Evolutionary conservation across 2,329 filamentous ascomycete genomes (phyloP), one percentile per base, ranked within the genome.

Genomic region (Nemania diffusa): DNA sequence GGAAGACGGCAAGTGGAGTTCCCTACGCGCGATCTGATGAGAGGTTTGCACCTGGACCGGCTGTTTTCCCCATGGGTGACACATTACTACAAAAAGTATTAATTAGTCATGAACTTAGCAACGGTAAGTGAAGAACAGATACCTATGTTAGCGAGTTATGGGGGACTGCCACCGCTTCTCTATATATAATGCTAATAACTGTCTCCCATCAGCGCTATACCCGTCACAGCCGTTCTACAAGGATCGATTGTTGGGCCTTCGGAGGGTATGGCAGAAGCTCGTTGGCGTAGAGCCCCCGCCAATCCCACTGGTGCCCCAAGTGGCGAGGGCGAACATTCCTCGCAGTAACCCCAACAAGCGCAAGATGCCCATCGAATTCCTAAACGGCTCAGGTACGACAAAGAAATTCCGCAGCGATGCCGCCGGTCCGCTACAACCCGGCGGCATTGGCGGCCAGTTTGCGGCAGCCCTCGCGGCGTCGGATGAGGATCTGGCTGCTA

Each of bases 11-110:
- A 44, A 50, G 22, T 2, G 1, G n/a, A 40, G 24, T 69, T 29
- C 76, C 75, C 0, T 66, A 72, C 20, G 61, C 29, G 3, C 69
- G 70, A 32, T 50, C 62, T 13, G 73, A 70, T 32, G 66, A 72
- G 7, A 67, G 64, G 27, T 77, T 73, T 55, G 68, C 74, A 2
- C 67, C 68, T 0, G 79, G 80, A 0, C 78, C 78, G 50, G 76
- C 77, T 8, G 32, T 74, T 9, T 82, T 78, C 66, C 75, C 75
- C 2, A 74, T 79, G 58, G 81, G 80, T 2, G 81, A 83, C 34
- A 81, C 81, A 13, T 71, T 75, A 32, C 67, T 77, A 62, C 79
- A 82, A 73, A 72, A 77, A 59, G 29, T 74, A 15, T 37, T 69
- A 20, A 66, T 78, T 5, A 77, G 74, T 51, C 34, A 72, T 8